These are phyloP conservation scores for Alternaria sp. DNA, from an alignment of 2,329 filamentous ascomycete species.

Conservation along the genomic window DNA sequence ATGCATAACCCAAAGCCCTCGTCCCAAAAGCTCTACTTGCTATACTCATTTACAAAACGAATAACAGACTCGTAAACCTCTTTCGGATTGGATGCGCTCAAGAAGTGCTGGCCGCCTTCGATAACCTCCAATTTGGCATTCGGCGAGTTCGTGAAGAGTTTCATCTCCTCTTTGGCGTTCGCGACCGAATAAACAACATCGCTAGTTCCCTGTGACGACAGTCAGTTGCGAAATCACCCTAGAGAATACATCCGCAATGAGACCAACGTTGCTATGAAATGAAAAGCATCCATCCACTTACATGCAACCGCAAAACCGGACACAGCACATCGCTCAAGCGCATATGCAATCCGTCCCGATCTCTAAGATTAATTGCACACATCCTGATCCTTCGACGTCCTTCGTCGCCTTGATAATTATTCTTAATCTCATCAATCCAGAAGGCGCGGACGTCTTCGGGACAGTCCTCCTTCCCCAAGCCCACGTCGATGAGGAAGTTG, in stretches of 20 bases:
- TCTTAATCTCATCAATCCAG: slow-evolving; percentile 54
- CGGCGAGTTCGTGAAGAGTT: slow-evolving; percentile 53
- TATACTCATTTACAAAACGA: slow-evolving; percentile 40
- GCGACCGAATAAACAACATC: slow-evolving; percentile 51
- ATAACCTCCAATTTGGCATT: slow-evolving; percentile 54
- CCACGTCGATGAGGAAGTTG: slow-evolving; percentile 55
- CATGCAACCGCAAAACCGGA: slow-evolving; percentile 60
- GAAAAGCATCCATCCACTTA: slow-evolving; percentile 18
- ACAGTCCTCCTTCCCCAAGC: slow-evolving; percentile 53
- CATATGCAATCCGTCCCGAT: slow-evolving; percentile 56
- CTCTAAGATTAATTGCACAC: slow-evolving; percentile 57
- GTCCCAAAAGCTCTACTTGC: background rate
- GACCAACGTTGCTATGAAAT: background rate
- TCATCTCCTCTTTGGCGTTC: slow-evolving; percentile 57
- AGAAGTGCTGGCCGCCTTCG: slow-evolving; percentile 58
- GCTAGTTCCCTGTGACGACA: slow-evolving; percentile 45
- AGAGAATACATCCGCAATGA: background rate
- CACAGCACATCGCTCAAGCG: slow-evolving; percentile 56
- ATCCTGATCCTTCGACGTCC: slow-evolving; percentile 56
- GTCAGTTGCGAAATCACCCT: background rate
- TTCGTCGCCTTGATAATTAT: slow-evolving; percentile 58
- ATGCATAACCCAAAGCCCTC: background rate
- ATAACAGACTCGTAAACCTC: slow-evolving; percentile 49
- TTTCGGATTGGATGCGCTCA: slow-evolving; percentile 55
- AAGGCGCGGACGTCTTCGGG: slow-evolving; percentile 47